Base-by-base conservation (phyloP, 2,329 filamentous ascomycete genomes). In the Pseudogymnoascus sp. region DNA sequence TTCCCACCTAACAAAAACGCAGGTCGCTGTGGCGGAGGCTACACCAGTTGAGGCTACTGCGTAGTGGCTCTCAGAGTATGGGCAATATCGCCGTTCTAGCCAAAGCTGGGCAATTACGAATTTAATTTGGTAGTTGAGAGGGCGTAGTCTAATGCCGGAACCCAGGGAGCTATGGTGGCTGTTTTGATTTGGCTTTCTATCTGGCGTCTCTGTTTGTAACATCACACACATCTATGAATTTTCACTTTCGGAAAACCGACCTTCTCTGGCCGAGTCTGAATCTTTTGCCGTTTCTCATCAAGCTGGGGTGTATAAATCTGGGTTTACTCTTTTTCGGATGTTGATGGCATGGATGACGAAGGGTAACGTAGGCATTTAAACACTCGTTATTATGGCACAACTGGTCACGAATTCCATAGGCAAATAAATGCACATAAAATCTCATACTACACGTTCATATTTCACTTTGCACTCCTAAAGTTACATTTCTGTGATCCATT, bases 171-270 rank as follows among this genome's bases (percentile, higher is more conserved):
- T 55, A 55, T 33, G 48, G 48, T 55, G 48, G 48, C 48, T 55
- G 48, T 55, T 55, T 55, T 55, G 48, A 55, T 55, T 55, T 55
- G 48, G 45, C 45, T 33, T 55, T 55, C 29, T 55, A 55, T 55
- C 15, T 55, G 48, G 48, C 48, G 48, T 55, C n/a, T 55, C 48
- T 33, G 48, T 55, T 55, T 55, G 48, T 55, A 55, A 55, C 48
- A 55, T 55, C 42, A 45, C 48, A 55, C 45, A 55, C 48, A 55
- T 33, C 48, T 55, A 55, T 33, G 48, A 35, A 55, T 29, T 55
- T 55, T 55, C 48, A 13, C 27, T 55, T 55, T 55, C 25, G 25
- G 48, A 27, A 45, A 55, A 55, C 35, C 48, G 48, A 55, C 29
- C 48, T 55, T 55, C 29, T 55, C 48, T 55, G 48, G 33, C 48